Evolutionary conservation across 2,329 filamentous ascomycete species (phyloP), one percentile per base, ranked within the genome.

Genomic region (Blumeria graminis): DNA sequence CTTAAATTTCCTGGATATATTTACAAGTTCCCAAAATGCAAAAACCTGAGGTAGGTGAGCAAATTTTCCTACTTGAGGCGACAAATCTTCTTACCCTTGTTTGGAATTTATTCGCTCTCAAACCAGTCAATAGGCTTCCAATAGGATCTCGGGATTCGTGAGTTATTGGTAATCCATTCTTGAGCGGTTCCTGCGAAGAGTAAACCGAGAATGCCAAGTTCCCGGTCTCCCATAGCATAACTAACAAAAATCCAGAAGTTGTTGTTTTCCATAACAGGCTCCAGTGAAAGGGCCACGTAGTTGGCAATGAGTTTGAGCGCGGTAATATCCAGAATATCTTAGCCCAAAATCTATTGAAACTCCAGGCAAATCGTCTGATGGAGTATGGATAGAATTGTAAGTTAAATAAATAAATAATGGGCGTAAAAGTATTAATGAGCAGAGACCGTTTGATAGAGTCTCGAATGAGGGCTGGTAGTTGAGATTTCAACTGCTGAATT

Each of bases 121-220:
- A 68, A 0, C 90, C 90, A 57, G 81, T 87, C 53, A 96, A 68
- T 33, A 96, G 73, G 65, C 86, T 94, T 38, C 87, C 88, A 64
- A 94, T 96, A 0, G 90, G 86, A 67, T 95, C 89, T 65, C 86
- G 92, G 14, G 87, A 86, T 61, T 90, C 85, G 16, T 77, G 76
- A 0, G 87, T 94, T 57, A 96, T 76, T 3, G 89, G 88, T 63
- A 82, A 77, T n/a, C 77, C 82, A 61, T 85, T 85, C 71, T 94
- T 94, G 56, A 94, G 67, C 0, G 90, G 90, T 62, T 84, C 80
- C 66, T 84, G 82, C 32, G 81, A 79, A 64, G 94, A 78, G 67
- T 87, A 88, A n/a, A 81, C 70, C 5, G 83, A 82, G 66, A 95
- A 94, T 32, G 84, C 77, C 33, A 77, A 71, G 65, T 92, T 93